A percentile compares a stretch with the other conserved stretches of the same genome.
Evolutionary conservation across 495 filamentous ascomycete genomes (phyloP).

Genomic region (Lasiosphaeris hirsuta): DNA sequence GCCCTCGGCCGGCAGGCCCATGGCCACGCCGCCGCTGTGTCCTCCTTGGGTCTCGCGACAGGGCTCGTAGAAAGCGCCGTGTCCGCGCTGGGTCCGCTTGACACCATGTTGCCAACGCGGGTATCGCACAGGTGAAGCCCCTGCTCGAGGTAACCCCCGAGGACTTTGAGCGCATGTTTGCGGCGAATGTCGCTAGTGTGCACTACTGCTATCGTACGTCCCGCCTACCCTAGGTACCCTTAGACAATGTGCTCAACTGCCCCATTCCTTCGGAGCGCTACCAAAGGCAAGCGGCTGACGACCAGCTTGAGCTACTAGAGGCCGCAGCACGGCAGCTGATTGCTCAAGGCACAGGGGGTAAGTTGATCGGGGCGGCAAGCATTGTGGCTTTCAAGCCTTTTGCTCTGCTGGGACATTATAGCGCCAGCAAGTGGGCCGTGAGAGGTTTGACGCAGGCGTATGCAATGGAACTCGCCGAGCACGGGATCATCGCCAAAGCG

Average conservation of each 20-base stretch:
- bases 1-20: conserved; percentile 41
- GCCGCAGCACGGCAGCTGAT: conserved; percentile 55
- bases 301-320: neutral
- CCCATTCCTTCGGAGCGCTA: too few species aligned
- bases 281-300: too few species aligned
- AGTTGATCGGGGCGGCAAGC: conserved; percentile 53
- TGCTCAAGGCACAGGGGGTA: conserved; percentile 44
- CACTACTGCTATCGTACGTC: conserved; percentile 49
- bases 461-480: conserved; percentile 53
- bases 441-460: conserved; percentile 56
- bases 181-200: conserved; percentile 56
- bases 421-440: conserved; percentile 59
- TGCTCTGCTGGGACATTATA: conserved; percentile 51
- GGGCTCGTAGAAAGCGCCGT: conserved; percentile 47
- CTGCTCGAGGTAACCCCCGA: conserved; percentile 50
- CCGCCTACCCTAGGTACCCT: too few species aligned
- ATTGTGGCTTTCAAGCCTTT: conserved; percentile 58
- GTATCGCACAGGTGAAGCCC: conserved; percentile 53
- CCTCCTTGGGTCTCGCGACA: conserved; percentile 46
- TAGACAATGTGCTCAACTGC: too few species aligned
- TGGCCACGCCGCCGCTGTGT: conserved; percentile 53
- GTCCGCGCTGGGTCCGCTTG: conserved; percentile 48
- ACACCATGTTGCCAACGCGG: conserved; percentile 62
- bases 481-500: conserved; percentile 59
- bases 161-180: conserved; percentile 49